Conservation (phyloP, 2,329 filamentous ascomycete species). For the Pyrenochaeta sp. region DNA sequence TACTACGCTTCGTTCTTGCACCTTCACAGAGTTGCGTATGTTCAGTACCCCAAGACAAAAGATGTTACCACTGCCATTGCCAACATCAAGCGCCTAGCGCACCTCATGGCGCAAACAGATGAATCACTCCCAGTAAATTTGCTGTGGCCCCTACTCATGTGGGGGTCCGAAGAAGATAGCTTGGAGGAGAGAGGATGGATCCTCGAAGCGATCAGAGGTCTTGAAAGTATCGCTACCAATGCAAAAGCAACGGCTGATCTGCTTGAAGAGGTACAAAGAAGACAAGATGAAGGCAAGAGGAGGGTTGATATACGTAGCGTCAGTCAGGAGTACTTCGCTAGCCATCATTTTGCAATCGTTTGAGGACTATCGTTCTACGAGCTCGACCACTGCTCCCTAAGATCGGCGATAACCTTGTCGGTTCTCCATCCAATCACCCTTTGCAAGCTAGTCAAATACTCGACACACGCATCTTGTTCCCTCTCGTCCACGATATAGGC, state of each 20-base stretch:
- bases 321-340: slow-evolving; percentile 58
- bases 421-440: slow-evolving; percentile 38
- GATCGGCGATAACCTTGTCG: slow-evolving; percentile 33
- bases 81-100: slow-evolving; percentile 60
- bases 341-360: slow-evolving; percentile 63
- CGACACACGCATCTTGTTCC: slow-evolving; percentile 40
- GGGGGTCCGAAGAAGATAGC: slow-evolving; percentile 64
- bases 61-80: slow-evolving; percentile 58
- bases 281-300: slow-evolving; percentile 48
- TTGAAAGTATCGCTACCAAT: slow-evolving; percentile 52
- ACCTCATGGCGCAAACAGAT: slow-evolving; percentile 56
- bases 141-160: slow-evolving; percentile 66
- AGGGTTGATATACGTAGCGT: slow-evolving; percentile 52
- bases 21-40: slow-evolving; percentile 66
- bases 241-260: slow-evolving; percentile 52
- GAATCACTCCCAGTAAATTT: slow-evolving; percentile 64
- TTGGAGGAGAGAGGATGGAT: slow-evolving; percentile 61
- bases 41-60: slow-evolving; percentile 61
- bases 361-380: slow-evolving; percentile 27
- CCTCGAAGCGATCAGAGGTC: slow-evolving; percentile 55
- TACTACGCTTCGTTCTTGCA: slow-evolving; percentile 66
- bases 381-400: slow-evolving; percentile 34
- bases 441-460: slow-evolving; percentile 35
- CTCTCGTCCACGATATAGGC: slow-evolving; percentile 35
- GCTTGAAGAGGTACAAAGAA: slow-evolving; percentile 49